phyloP scores from a whole-genome alignment of 129 eudicot genomes.

The Smallanthus sonchifolius region DNA sequence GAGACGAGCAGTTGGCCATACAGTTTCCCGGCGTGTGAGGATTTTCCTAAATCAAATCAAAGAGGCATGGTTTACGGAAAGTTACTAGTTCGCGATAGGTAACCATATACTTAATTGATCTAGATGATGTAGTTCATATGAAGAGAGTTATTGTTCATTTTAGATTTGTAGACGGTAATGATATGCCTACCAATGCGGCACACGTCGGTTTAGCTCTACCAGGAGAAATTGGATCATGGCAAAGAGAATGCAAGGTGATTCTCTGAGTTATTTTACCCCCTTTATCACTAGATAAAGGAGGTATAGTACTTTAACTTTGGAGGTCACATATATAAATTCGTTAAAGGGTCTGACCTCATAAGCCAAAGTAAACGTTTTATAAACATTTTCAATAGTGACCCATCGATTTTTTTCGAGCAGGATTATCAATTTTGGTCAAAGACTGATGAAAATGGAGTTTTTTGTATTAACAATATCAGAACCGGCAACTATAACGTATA shows the following conservation, averaged over 20 bases:
- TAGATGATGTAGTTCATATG: not conserved
- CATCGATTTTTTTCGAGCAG: constrained; percentile 22
- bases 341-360: not conserved
- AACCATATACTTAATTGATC: not conserved
- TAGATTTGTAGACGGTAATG: constrained; percentile 42
- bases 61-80: constrained; percentile 71
- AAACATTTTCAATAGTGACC: not conserved
- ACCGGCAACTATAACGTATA: constrained; percentile 60
- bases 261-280: not conserved
- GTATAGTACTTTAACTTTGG: not conserved
- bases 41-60: constrained; percentile 57
- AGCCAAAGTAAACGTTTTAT: not conserved
- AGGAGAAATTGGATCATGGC: constrained; percentile 93
- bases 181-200: constrained; percentile 65
- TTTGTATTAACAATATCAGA: constrained; percentile 49
- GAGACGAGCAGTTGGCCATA: constrained; percentile 88
- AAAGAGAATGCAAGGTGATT: constrained; percentile 92
- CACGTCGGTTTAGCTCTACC: constrained; percentile 78
- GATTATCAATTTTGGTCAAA: constrained; percentile 89
- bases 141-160: not conserved
- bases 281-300: not conserved
- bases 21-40: constrained; percentile 68
- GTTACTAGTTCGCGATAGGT: constrained; percentile 77
- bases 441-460: constrained; percentile 61
- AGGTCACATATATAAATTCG: not conserved